Evolutionary conservation across 2,329 filamentous ascomycete genomes (phyloP).

Genomic region (Fusarium xyrophilum): DNA sequence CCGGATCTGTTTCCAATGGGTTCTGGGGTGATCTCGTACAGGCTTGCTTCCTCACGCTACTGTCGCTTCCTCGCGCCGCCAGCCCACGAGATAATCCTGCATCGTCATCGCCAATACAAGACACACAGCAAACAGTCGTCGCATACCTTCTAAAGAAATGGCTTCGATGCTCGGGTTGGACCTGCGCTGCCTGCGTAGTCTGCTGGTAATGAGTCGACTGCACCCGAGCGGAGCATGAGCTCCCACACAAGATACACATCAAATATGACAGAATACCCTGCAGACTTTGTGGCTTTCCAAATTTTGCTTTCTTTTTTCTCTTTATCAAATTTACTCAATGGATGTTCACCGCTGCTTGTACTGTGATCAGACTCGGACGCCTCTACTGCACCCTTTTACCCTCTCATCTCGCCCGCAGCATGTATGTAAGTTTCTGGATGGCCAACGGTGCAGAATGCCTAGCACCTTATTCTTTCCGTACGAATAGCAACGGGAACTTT

Average conservation of each 20-base stretch:
- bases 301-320: conserved; percentile 6
- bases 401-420: conserved; percentile 13
- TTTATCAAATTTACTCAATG: neutral
- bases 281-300: neutral
- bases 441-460: conserved; percentile 3
- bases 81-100: conserved; percentile 13
- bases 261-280: conserved; percentile 21
- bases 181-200: conserved; percentile 21
- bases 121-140: conserved; percentile 30
- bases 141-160: conserved; percentile 21
- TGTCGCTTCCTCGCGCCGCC: conserved; percentile 7
- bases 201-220: conserved; percentile 32
- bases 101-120: conserved; percentile 33
- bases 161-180: conserved; percentile 24
- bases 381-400: neutral
- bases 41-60: conserved; percentile 1
- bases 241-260: conserved; percentile 31
- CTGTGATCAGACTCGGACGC: neutral
- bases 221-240: conserved; percentile 30
- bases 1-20: conserved; percentile 5
- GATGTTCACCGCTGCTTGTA: conserved; percentile 22
- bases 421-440: conserved; percentile 10
- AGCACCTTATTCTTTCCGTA: neutral
- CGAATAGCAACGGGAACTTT: neutral
- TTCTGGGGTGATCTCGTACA: neutral